phyloP scores from a whole-genome alignment of 1,284 basidiomycete genomes.

The Leccinum ponderosum region DNA sequence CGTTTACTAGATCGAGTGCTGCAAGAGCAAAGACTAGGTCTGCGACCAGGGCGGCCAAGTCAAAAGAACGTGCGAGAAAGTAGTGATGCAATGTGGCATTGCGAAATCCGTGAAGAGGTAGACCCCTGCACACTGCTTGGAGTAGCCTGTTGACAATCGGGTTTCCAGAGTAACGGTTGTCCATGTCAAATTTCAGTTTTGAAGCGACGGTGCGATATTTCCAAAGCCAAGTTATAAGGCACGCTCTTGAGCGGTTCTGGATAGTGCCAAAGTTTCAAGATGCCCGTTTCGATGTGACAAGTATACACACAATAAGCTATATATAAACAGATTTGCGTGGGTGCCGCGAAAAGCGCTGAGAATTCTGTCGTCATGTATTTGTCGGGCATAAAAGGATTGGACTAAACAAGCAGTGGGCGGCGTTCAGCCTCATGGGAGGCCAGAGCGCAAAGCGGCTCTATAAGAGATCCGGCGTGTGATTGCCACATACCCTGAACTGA shows the following conservation, averaged over 20 bases:
- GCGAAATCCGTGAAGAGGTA: not conserved
- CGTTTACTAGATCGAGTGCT: constrained; percentile 40
- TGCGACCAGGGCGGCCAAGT: constrained; percentile 27
- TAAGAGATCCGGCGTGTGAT: not conserved
- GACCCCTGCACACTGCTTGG: not conserved
- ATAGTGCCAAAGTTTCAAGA: not conserved
- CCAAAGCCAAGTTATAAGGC: not conserved
- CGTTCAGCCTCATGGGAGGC: not conserved
- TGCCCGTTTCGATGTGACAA: not conserved
- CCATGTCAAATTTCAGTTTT: not conserved
- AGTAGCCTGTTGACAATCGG: not conserved
- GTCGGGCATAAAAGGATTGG: not conserved
- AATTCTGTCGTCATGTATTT: not conserved
- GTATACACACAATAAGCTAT: not conserved
- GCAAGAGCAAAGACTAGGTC: constrained; percentile 1
- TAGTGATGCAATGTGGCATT: constrained; percentile 1
- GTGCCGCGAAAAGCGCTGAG: not conserved
- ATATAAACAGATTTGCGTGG: not conserved
- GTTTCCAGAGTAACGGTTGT: not conserved
- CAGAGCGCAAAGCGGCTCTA: not conserved
- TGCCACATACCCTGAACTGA: not conserved
- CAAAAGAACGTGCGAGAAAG: constrained; percentile 37
- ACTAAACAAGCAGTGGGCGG: not conserved
- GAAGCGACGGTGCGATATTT: constrained; percentile 4
- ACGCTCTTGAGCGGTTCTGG: not conserved